Conservation (phyloP, 2,329 filamentous ascomycete genomes). For the Fusarium nematophilum region DNA sequence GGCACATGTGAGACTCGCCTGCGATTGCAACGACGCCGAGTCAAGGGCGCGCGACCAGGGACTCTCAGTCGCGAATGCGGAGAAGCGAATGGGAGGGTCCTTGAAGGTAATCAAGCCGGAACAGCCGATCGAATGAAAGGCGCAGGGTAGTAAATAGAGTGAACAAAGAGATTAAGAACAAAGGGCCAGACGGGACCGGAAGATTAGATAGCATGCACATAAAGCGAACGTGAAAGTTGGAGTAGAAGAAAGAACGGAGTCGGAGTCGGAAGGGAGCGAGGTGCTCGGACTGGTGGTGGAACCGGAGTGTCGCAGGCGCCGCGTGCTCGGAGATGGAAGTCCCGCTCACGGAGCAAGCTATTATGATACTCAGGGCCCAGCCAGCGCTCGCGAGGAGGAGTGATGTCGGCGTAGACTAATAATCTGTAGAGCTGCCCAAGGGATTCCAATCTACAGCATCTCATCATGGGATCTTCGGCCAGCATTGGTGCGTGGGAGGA, state of each 20-base stretch:
- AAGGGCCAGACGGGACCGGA: constrained; percentile 1
- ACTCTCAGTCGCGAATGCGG: constrained; percentile 8
- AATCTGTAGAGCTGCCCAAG: not conserved
- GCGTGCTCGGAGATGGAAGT: constrained; percentile 9
- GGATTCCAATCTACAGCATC: constrained; percentile 17
- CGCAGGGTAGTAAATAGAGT: not conserved
- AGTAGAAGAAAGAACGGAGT: constrained; percentile 14
- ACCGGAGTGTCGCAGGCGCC: constrained; percentile 6
- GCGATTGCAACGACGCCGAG: constrained; percentile 26
- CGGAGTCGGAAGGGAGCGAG: constrained; percentile 29
- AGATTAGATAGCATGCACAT: constrained; percentile 12
- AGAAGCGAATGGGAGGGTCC: constrained; percentile 19
- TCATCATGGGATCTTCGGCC: constrained; percentile 24
- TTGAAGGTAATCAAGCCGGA: constrained; percentile 9
- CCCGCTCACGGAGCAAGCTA: constrained; percentile 7
- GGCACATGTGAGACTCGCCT: constrained; percentile 32
- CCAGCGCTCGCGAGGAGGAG: constrained; percentile 8
- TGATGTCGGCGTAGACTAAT: not conserved
- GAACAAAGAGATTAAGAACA: not conserved
- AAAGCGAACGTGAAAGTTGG: constrained; percentile 14
- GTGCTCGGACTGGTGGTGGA: constrained; percentile 35
- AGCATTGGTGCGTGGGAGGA: constrained; percentile 19
- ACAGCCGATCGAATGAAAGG: not conserved
- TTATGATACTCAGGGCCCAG: not conserved
- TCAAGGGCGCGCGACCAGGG: constrained; percentile 23